These are phyloP conservation scores for Pelargonium australe DNA, from an alignment of 441 rosid genomes.

Conservation along the genomic window DNA sequence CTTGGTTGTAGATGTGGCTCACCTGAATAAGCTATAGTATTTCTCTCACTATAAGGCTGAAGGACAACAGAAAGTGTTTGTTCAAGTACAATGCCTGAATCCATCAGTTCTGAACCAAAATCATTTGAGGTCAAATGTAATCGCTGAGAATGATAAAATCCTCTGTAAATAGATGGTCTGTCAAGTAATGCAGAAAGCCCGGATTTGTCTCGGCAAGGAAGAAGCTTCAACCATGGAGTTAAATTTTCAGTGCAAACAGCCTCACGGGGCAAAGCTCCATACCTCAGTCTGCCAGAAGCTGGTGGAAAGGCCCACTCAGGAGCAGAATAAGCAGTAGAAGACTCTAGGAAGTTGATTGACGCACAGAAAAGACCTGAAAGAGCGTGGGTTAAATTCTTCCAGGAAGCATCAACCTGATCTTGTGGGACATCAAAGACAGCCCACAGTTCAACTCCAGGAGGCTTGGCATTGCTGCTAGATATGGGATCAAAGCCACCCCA, in stretches of 20 bases:
- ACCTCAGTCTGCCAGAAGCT: conserved; percentile 56
- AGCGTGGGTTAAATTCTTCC: conserved; percentile 85
- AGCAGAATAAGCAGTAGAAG: conserved; percentile 69
- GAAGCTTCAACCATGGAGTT: conserved; percentile 96
- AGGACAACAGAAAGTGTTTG: conserved; percentile 83
- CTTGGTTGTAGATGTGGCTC: conserved; percentile 51
- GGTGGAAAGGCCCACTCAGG: conserved; percentile 74
- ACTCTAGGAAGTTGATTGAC: conserved; percentile 83
- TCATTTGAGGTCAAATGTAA: conserved; percentile 47
- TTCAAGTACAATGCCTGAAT: conserved; percentile 55
- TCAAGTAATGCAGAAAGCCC: conserved; percentile 75
- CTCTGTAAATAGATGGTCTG: conserved; percentile 78
- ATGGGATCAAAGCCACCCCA: conserved; percentile 96
- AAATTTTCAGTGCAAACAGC: conserved; percentile 97
- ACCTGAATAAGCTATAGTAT: conserved; percentile 17
- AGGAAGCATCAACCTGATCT: conserved; percentile 64
- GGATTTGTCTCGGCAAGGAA: conserved; percentile 92
- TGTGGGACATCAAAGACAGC: conserved; percentile 83
- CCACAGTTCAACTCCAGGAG: conserved; percentile 96
- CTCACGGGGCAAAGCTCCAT: conserved; percentile 92
- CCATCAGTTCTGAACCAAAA: conserved; percentile 28
- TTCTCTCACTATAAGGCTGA: conserved; percentile 43
- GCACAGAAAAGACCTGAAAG: conserved; percentile 96
- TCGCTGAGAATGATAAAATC: conserved; percentile 88
- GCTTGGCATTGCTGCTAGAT: conserved; percentile 84